Conservation (phyloP, 257 asterid genomes). For the Primulina huaijiensis region DNA sequence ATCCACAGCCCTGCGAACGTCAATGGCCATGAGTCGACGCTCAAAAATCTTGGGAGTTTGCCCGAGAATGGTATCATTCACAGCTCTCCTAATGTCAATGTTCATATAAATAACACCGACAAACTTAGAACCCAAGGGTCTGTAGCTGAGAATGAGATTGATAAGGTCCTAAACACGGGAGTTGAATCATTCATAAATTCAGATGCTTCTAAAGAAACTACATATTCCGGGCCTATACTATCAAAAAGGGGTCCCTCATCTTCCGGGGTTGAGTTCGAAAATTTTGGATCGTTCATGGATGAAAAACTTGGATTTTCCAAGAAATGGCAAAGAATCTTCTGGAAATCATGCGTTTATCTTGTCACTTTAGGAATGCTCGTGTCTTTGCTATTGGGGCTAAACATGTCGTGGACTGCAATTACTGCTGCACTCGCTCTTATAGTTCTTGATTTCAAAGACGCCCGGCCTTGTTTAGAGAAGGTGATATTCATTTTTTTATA, state of each 20-base stretch:
- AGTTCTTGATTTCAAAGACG: conserved; percentile 89
- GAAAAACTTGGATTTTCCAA: conserved; percentile 30
- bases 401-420: conserved; percentile 93
- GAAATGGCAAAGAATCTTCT: conserved; percentile 48
- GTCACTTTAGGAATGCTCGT: conserved; percentile 78
- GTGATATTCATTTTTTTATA: conserved; percentile 26
- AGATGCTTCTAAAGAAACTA: conserved; percentile 30
- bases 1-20: conserved; percentile 23
- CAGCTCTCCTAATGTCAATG: conserved; percentile 21
- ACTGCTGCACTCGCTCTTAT: conserved; percentile 91
- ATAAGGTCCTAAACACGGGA: conserved; percentile 17
- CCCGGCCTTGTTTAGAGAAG: conserved; percentile 73
- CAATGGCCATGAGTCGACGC: conserved; percentile 33
- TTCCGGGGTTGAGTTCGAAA: conserved; percentile 23
- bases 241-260: conserved; percentile 22
- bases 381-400: conserved; percentile 61
- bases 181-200: conserved; percentile 24
- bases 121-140: background rate
- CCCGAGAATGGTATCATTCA: conserved; percentile 23
- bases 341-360: conserved; percentile 76
- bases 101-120: conserved; percentile 14
- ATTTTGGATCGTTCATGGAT: conserved; percentile 24
- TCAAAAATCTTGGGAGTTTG: conserved; percentile 34
- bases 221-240: conserved; percentile 16
- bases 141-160: conserved; percentile 40